Percentiles rank a stretch among this genome's conserved stretches.
These are phyloP conservation scores for Gremmenia infestans DNA, from an alignment of 2,329 filamentous ascomycete genomes.

Conservation along the genomic window DNA sequence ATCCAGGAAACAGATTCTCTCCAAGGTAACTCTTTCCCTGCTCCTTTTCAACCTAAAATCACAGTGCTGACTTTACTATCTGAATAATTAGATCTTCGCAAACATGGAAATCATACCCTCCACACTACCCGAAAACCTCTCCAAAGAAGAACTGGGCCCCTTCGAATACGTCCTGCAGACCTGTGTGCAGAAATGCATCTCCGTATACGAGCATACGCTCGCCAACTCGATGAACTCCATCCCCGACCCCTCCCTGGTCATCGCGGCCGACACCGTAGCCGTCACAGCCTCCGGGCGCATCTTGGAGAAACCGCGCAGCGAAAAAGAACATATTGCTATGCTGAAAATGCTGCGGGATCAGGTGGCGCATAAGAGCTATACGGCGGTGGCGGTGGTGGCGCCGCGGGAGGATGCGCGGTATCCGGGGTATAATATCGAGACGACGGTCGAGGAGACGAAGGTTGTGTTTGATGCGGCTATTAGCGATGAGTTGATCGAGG, in stretches of 20 bases:
- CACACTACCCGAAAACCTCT: constrained; percentile 76
- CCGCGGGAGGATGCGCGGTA: constrained; percentile 74
- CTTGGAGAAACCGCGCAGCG: constrained; percentile 83
- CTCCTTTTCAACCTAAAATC: neutral
- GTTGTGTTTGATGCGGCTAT: constrained; percentile 77
- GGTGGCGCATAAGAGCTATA: constrained; percentile 75
- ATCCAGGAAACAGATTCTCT: constrained; percentile 74
- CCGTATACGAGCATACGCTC: constrained; percentile 48
- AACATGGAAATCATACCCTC: constrained; percentile 84
- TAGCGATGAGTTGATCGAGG: constrained; percentile 80
- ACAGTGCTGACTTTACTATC: neutral
- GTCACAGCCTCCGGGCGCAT: constrained; percentile 71
- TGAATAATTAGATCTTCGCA: constrained; percentile 60
- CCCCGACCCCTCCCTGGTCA: constrained; percentile 73
- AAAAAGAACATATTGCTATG: constrained; percentile 79
- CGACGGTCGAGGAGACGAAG: constrained; percentile 80
- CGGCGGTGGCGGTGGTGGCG: constrained; percentile 76
- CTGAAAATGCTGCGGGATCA: constrained; percentile 76
- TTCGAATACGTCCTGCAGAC: constrained; percentile 90
- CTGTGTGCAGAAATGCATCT: constrained; percentile 74
- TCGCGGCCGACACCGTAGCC: constrained; percentile 88
- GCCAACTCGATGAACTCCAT: constrained; percentile 35
- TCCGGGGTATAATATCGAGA: constrained; percentile 80
- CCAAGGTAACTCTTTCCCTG: constrained; percentile 46
- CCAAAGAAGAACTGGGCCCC: constrained; percentile 68